phyloP scores from a whole-genome alignment of 2,329 filamentous ascomycete genomes.

The Pseudocercospora fuligena region DNA sequence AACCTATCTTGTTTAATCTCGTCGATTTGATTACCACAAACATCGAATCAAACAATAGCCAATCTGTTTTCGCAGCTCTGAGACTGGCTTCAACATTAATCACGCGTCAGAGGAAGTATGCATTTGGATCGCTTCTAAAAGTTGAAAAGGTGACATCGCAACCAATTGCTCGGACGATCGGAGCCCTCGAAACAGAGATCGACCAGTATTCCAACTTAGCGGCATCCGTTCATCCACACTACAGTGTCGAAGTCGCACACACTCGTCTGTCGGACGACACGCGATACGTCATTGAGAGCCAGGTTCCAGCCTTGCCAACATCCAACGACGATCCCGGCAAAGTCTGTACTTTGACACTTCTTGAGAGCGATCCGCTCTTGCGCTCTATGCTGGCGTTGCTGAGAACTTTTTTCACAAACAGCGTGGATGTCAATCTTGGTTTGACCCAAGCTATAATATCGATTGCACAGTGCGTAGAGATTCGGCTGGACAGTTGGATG shows the following conservation, averaged over 20 bases:
- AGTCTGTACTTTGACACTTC: conserved; percentile 24
- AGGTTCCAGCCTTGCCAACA: conserved; percentile 27
- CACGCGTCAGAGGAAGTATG: conserved; percentile 85
- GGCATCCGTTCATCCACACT: conserved; percentile 68
- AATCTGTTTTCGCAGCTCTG: conserved; percentile 87
- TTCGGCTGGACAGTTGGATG: conserved; percentile 89
- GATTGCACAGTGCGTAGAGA: conserved; percentile 81
- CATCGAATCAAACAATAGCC: conserved; percentile 79
- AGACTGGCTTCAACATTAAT: conserved; percentile 86
- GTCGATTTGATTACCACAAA: conserved; percentile 89
- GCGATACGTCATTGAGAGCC: conserved; percentile 39
- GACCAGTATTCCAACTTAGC: conserved; percentile 73
- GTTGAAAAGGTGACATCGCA: conserved; percentile 63
- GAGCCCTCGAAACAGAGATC: conserved; percentile 75
- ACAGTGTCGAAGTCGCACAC: conserved; percentile 75
- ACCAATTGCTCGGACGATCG: conserved; percentile 67
- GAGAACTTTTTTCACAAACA: conserved; percentile 83
- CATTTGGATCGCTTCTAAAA: conserved; percentile 75
- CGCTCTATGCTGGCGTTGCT: conserved; percentile 63
- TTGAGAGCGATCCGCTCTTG: conserved; percentile 63
- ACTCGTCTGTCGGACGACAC: conserved; percentile 73
- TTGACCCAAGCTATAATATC: conserved; percentile 83
- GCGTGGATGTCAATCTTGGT: conserved; percentile 86
- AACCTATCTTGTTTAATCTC: conserved; percentile 88
- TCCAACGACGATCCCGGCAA: conserved; percentile 1